These are phyloP conservation scores for Blastocystis hominis DNA, from an alignment of 352 stramenopile species.

Conservation along the genomic window DNA sequence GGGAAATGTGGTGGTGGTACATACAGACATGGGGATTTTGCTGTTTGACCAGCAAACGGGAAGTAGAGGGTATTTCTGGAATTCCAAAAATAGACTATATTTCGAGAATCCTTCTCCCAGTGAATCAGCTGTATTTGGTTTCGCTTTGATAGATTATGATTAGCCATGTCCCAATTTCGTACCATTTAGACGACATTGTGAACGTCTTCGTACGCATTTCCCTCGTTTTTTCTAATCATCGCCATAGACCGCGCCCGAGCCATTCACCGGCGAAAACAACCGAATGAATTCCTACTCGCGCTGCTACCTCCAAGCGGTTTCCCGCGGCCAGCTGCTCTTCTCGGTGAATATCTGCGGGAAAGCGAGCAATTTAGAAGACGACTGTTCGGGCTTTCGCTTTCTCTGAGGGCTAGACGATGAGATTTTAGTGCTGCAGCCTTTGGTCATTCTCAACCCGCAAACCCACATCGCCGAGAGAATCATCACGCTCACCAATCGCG, in stretches of 20 bases:
- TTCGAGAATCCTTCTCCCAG: not conserved
- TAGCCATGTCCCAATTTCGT: not conserved
- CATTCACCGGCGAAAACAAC: constrained; percentile 6
- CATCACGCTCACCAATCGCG: not conserved
- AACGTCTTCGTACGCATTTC: not conserved
- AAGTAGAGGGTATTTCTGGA: not conserved
- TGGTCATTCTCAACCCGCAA: not conserved
- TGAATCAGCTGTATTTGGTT: not conserved
- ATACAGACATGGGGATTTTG: not conserved
- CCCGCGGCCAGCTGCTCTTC: not conserved
- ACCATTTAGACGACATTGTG: not conserved
- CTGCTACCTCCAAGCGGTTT: not conserved
- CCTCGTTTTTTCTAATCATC: not conserved
- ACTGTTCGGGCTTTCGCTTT: no score
- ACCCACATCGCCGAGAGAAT: not conserved
- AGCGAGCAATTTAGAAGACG: not conserved
- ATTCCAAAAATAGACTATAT: not conserved
- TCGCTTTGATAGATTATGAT: not conserved
- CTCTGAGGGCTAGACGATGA: no score
- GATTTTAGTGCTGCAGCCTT: not conserved
- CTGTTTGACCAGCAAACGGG: not conserved
- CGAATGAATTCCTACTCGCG: not conserved
- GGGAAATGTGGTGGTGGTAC: not conserved
- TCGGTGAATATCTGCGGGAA: not conserved
- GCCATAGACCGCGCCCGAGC: not conserved